These are phyloP conservation scores for Uronychia binucleata DNA, from an alignment of 73 alveolate genomes.

Conservation along the genomic window DNA sequence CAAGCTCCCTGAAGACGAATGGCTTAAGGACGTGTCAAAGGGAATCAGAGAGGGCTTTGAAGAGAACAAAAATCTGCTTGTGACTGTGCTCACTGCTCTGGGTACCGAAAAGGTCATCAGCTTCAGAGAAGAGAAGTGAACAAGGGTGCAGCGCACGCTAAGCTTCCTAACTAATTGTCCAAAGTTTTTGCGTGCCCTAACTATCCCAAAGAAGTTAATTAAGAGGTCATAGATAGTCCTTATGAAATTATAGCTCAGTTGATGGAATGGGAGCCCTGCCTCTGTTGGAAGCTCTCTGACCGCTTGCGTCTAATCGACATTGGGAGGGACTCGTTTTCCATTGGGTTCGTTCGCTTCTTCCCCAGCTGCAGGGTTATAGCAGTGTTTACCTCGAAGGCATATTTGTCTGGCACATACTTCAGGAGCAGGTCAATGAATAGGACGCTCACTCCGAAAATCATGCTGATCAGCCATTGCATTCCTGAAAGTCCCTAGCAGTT, in stretches of 20 bases:
- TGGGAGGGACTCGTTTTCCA: background rate
- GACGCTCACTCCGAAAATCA: slow-evolving; percentile 28
- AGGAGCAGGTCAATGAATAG: slow-evolving; percentile 31
- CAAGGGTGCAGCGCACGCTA: too few species aligned
- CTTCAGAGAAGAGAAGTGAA: slow-evolving; percentile 73
- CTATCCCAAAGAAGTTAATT: too few species aligned
- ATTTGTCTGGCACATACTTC: slow-evolving; percentile 23
- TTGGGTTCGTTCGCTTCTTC: slow-evolving; percentile 1
- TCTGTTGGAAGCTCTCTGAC: background rate
- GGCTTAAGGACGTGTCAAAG: slow-evolving; percentile 71
- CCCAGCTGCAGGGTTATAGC: background rate
- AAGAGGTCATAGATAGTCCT: too few species aligned
- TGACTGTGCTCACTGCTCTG: slow-evolving; percentile 85
- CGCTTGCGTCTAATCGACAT: background rate
- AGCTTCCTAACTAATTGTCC: too few species aligned
- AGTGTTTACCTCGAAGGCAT: slow-evolving; percentile 9
- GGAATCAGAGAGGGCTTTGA: slow-evolving; percentile 69
- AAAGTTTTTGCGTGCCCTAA: too few species aligned
- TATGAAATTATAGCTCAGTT: too few species aligned
- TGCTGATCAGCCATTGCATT: slow-evolving; percentile 26
- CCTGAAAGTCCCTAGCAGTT: slow-evolving; percentile 9
- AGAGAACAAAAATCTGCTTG: slow-evolving; percentile 79
- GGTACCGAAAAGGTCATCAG: slow-evolving; percentile 84
- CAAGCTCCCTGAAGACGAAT: slow-evolving; percentile 91
- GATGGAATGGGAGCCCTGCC: background rate